Base-by-base conservation (phyloP, 306 rosid genomes). In the Canavalia ensiformis region DNA sequence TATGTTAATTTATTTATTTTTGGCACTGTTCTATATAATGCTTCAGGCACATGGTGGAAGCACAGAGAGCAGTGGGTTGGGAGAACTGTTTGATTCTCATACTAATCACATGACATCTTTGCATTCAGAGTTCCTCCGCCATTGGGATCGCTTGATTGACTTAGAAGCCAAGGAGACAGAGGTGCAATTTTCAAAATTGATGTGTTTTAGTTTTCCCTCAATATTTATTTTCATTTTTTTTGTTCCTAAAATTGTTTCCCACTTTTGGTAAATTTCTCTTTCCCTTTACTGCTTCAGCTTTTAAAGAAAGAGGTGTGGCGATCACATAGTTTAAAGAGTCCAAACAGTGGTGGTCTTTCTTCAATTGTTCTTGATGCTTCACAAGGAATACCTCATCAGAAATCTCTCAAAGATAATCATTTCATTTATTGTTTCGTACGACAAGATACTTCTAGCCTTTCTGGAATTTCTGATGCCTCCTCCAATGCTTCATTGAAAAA, bases 141-240 rank as follows among this genome's bases (percentile, higher is more conserved):
- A 84, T 68, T 95, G 99, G 99, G 97, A 91, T 65, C 69, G 88
- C 75, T 77, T 93, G 93, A 93, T 95, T 80, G 99, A 95, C 80
- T 83, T 95, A 73, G 99, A 95, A 85, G 97, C 97, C 79, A 95
- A 89, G 83, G 91, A 84, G 82, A 84, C 78, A 6, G 92, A 95
- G 99, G 97, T 95, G 73, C 65, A 73, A 34, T 55, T 73, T 89
- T 65, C 76, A 75, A 59, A 84, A 72, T 81, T 45, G 41, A 2
- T 69, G 5, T 58, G 50, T 56, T 78, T 52, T 47, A 46, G 42
- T 39, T 35, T 69, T 44, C 63, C 46, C 47, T 65, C 30, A 11
- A 45, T 54, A 62, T 85, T 66, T 68, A 50, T 65, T 56, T 28
- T 77, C 28, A 30, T 56, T 64, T 76, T 68, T 76, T 50, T 66